Evolutionary conservation across 2,329 filamentous ascomycete species (phyloP).

Genomic region (Claviceps capensis): DNA sequence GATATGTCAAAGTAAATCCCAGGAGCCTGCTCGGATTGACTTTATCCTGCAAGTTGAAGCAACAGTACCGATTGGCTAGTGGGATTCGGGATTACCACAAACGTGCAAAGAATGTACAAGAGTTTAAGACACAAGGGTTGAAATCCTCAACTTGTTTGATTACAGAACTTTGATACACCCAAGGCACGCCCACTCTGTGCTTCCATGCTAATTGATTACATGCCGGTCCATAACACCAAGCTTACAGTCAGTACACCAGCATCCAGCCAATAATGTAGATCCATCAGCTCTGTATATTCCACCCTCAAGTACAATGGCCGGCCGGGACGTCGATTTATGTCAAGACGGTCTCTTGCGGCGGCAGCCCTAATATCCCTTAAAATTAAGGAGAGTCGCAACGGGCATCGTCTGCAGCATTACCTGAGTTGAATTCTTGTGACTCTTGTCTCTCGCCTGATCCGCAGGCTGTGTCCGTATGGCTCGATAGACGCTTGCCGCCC

Average conservation of each 20-base stretch:
- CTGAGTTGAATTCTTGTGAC: not conserved
- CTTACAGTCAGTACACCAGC: not conserved
- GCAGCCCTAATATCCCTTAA: not conserved
- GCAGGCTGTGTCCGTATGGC: not conserved
- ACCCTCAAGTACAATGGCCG: not conserved
- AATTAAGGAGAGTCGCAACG: not conserved
- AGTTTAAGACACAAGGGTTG: too few relatives aligned
- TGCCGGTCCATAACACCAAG: not conserved
- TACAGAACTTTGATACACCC: not conserved
- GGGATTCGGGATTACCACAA: too few relatives aligned
- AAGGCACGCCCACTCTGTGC: not conserved
- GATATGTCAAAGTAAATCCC: too few relatives aligned
- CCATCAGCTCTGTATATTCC: not conserved
- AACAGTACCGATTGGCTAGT: too few relatives aligned
- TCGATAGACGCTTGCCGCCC: constrained; percentile 1
- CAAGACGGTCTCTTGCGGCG: not conserved
- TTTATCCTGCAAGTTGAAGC: too few relatives aligned
- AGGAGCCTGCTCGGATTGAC: too few relatives aligned
- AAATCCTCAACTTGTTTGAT: too few relatives aligned
- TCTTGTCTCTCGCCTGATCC: not conserved
- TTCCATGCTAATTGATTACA: not conserved
- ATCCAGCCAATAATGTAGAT: not conserved
- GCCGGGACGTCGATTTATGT: not conserved
- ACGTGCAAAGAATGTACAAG: too few relatives aligned
- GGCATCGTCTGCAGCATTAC: not conserved